Evolutionary conservation across 306 rosid genomes (phyloP).

Genomic region (Vicia sativa): DNA sequence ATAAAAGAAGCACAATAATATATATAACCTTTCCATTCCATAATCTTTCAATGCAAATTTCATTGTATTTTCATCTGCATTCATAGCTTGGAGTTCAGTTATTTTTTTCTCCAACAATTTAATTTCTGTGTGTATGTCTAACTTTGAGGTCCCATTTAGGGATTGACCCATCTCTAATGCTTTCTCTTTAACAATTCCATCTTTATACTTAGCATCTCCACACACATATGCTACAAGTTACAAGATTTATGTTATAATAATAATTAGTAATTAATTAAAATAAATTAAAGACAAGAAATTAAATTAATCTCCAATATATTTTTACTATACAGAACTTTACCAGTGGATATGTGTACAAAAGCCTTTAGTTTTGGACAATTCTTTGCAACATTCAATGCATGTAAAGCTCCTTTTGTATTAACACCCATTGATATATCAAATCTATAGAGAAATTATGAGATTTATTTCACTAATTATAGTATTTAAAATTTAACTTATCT

Average conservation of each 20-base stretch:
- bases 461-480: neutral
- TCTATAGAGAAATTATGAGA: constrained; percentile 14
- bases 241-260: neutral
- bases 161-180: constrained; percentile 41
- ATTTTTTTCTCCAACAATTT: constrained; percentile 19
- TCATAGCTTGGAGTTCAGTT: constrained; percentile 19
- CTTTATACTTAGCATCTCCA: constrained; percentile 32
- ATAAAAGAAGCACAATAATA: no score
- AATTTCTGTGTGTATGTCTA: constrained; percentile 35
- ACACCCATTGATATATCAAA: constrained; percentile 42
- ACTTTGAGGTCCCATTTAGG: neutral
- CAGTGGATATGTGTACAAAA: constrained; percentile 52
- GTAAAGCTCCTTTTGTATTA: constrained; percentile 45
- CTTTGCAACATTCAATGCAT: constrained; percentile 45
- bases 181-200: constrained; percentile 18
- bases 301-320: neutral
- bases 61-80: constrained; percentile 19
- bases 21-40: constrained; percentile 32
- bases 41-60: constrained; percentile 30
- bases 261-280: neutral
- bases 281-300: neutral
- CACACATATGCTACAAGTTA: constrained; percentile 52
- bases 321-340: neutral
- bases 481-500: no score
- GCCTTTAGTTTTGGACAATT: constrained; percentile 33